Evolutionary conservation across 2,329 filamentous ascomycete species (phyloP).

Genomic region (Dactylellina sp.): DNA sequence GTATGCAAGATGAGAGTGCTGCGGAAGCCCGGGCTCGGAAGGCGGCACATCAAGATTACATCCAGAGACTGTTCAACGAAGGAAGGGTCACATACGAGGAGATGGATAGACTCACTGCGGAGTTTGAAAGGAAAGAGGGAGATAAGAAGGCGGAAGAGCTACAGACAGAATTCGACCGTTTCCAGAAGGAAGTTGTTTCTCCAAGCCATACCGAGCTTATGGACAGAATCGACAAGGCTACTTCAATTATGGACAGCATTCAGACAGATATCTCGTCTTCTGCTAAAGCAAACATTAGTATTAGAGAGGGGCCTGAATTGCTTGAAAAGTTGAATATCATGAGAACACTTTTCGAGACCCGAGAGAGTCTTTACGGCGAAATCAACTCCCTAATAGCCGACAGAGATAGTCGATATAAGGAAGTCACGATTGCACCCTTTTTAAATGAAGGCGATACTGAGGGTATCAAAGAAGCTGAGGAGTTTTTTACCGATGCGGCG

Average conservation of each 20-base stretch:
- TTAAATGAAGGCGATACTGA: conserved; percentile 77
- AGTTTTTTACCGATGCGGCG: conserved; percentile 85
- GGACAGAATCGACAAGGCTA: conserved; percentile 78
- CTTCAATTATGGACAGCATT: conserved; percentile 80
- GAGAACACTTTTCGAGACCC: conserved; percentile 96
- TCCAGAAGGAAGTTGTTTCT: conserved; percentile 83
- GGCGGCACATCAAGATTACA: conserved; percentile 76
- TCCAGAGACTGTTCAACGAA: conserved; percentile 70
- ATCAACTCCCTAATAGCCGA: conserved; percentile 86
- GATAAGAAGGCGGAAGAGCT: conserved; percentile 77
- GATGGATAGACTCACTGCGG: conserved; percentile 78
- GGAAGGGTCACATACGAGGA: conserved; percentile 65
- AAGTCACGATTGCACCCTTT: conserved; percentile 85
- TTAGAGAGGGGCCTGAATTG: conserved; percentile 92
- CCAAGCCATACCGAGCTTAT: conserved; percentile 84
- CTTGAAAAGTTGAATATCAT: conserved; percentile 92
- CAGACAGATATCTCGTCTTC: conserved; percentile 80
- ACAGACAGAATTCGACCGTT: conserved; percentile 84
- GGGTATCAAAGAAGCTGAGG: conserved; percentile 80
- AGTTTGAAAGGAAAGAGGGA: conserved; percentile 77
- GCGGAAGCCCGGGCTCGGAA: conserved; percentile 69
- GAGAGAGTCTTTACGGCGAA: conserved; percentile 86
- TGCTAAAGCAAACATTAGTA: conserved; percentile 73
- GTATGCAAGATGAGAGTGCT: conserved; percentile 70
- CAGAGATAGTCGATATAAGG: conserved; percentile 86